A percentile compares a stretch with the other conserved stretches of the same genome.
Conservation (phyloP, 164 flowering plant genomes). For the Tetrastigma voinierianum region DNA sequence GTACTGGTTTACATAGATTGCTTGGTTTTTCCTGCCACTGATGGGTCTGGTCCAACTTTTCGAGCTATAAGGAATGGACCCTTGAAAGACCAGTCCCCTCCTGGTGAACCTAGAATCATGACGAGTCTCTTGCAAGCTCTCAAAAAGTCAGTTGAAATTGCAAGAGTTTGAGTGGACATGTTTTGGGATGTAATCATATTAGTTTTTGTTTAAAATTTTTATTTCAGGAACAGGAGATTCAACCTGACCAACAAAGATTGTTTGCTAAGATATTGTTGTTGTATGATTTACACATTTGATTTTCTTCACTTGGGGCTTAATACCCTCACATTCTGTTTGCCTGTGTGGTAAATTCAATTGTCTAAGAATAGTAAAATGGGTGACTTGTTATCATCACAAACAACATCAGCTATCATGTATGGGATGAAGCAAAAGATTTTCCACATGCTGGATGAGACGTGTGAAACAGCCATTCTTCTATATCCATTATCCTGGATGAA, state of each 20-base stretch:
- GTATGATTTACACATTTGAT: neutral
- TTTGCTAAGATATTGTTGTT: neutral
- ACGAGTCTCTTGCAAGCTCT: constrained; percentile 68
- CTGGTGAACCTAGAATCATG: constrained; percentile 87
- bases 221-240: neutral
- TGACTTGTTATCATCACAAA: no score
- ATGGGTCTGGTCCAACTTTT: constrained; percentile 51
- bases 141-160: constrained; percentile 62
- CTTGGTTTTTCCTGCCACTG: constrained; percentile 55
- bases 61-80: constrained; percentile 70
- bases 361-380: no score
- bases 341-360: no score
- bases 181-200: neutral
- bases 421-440: no score
- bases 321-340: no score
- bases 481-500: no score
- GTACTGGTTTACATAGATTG: constrained; percentile 76
- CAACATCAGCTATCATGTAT: no score
- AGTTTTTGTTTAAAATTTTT: neutral
- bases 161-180: constrained; percentile 35
- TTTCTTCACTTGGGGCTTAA: no score
- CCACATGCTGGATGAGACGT: no score
- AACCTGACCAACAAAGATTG: neutral
- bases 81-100: constrained; percentile 50
- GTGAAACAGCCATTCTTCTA: no score